Conservation (phyloP, 2,329 filamentous ascomycete genomes). For the Colletotrichum karsti region DNA sequence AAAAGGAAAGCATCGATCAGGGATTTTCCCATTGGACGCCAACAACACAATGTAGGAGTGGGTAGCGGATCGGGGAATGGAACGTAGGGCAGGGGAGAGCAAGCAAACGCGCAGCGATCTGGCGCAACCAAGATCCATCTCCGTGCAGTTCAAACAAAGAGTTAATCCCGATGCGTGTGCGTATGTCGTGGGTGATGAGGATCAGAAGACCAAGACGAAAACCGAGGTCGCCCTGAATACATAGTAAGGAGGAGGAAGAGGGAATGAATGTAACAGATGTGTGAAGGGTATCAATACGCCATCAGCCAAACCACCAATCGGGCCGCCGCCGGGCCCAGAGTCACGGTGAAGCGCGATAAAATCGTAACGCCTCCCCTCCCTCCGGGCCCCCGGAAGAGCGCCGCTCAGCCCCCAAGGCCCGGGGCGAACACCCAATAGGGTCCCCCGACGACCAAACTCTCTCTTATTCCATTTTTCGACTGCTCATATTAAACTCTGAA, state of each 20-base stretch:
- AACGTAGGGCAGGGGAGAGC: not conserved
- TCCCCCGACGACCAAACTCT: slow-evolving; percentile 1
- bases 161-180: not conserved
- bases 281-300: not conserved
- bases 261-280: not conserved
- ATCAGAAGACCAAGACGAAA: too few relatives aligned
- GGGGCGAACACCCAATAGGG: slow-evolving; percentile 5
- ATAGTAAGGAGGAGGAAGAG: not conserved
- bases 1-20: slow-evolving; percentile 17
- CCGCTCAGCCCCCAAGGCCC: not conserved
- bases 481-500: slow-evolving; percentile 17
- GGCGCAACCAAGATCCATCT: not conserved
- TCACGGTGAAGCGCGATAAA: not conserved
- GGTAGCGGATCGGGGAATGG: not conserved
- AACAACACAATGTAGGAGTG: not conserved
- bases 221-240: too few relatives aligned
- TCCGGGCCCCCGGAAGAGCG: slow-evolving; percentile 16
- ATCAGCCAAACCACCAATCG: slow-evolving; percentile 19
- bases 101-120: not conserved
- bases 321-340: slow-evolving; percentile 2
- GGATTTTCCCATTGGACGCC: slow-evolving; percentile 1
- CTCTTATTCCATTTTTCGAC: not conserved
- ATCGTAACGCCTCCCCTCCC: not conserved
- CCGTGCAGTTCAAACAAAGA: not conserved
- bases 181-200: not conserved